Evolutionary conservation across 228 moss, liverwort and hornwort species (phyloP).

Genomic region (Sphagnum fallax): DNA sequence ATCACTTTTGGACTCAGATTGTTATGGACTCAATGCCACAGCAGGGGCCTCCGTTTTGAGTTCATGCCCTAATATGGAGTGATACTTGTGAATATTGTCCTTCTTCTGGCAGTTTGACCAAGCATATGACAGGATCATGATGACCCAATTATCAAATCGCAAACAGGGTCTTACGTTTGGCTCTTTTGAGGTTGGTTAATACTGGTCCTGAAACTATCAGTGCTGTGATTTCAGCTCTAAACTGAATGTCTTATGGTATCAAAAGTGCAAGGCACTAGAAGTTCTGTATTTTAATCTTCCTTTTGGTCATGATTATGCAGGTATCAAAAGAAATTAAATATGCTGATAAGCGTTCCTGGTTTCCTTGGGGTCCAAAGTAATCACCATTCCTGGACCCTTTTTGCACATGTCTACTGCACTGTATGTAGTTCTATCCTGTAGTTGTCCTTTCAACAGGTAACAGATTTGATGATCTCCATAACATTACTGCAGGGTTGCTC

Average conservation of each 20-base stretch:
- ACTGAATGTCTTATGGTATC: too few relatives aligned
- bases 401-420: not conserved
- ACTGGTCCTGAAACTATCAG: too few relatives aligned
- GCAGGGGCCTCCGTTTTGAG: too few relatives aligned
- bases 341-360: conserved; percentile 72
- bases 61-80: too few relatives aligned
- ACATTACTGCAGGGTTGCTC: conserved; percentile 23
- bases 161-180: conserved; percentile 78
- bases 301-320: not conserved
- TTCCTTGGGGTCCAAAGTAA: conserved; percentile 84
- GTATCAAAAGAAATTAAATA: conserved; percentile 87
- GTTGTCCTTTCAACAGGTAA: not conserved
- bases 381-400: not conserved
- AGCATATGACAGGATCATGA: conserved; percentile 87
- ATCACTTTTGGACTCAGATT: too few relatives aligned
- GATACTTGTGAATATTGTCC: too few relatives aligned
- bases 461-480: too few relatives aligned
- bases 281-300: not conserved
- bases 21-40: too few relatives aligned
- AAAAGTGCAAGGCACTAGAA: too few relatives aligned
- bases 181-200: conserved; percentile 35
- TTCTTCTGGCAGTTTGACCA: conserved; percentile 29
- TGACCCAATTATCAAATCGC: conserved; percentile 84
- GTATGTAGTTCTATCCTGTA: not conserved
- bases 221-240: too few relatives aligned